phyloP scores from a whole-genome alignment of 306 rosid genomes.

The Senna tora region DNA sequence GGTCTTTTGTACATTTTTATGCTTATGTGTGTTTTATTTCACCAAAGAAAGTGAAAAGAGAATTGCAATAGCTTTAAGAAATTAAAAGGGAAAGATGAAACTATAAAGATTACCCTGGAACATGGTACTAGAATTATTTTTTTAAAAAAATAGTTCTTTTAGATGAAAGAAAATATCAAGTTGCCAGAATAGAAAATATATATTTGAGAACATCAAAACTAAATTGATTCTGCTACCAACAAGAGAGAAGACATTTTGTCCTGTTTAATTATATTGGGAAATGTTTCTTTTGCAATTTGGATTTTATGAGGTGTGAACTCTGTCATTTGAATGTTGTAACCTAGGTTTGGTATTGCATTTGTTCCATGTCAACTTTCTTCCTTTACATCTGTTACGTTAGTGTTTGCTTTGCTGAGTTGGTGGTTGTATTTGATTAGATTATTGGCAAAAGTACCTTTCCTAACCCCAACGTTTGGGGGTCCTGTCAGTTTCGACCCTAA shows the following conservation, averaged over 20 bases:
- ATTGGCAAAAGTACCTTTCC: too few relatives aligned
- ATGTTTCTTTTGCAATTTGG: not conserved
- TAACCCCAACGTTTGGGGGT: too few relatives aligned
- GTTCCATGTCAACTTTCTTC: constrained; percentile 6
- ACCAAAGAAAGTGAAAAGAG: constrained; percentile 21
- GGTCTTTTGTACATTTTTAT: constrained; percentile 4
- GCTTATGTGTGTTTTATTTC: constrained; percentile 1
- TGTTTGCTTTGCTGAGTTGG: constrained; percentile 22
- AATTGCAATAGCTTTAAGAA: constrained; percentile 17
- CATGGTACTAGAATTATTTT: not conserved
- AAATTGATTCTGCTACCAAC: constrained; percentile 9
- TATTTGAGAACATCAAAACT: constrained; percentile 6
- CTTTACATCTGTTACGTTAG: constrained; percentile 9
- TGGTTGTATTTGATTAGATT: constrained; percentile 28
- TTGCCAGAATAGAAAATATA: constrained; percentile 11
- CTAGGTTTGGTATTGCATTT: constrained; percentile 9
- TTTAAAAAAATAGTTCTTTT: not conserved
- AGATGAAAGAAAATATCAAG: constrained; percentile 16
- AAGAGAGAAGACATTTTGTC: constrained; percentile 12
- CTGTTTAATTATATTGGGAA: constrained; percentile 11
- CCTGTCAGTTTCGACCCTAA: too few relatives aligned
- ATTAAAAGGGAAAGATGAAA: constrained; percentile 26
- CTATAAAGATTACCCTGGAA: constrained; percentile 19
- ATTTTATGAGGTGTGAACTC: constrained; percentile 9
- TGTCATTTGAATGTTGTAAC: not conserved